Conservation (phyloP, 805 yeast genomes). For the Candida nonsorbophila region DNA sequence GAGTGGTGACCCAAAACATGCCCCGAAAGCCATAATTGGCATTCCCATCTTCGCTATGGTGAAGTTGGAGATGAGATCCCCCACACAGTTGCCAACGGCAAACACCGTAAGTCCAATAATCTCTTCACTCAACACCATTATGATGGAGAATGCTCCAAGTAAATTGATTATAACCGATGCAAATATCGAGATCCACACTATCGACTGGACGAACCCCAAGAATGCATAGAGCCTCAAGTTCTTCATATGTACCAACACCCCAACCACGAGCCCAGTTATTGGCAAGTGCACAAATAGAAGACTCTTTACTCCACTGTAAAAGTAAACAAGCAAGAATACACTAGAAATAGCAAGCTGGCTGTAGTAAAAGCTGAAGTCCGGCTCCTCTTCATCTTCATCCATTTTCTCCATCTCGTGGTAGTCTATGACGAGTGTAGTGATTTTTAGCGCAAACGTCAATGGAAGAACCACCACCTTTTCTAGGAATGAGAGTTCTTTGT, state of each 20-base stretch:
- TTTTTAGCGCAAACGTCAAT: too few species aligned
- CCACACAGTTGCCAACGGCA: slow-evolving; percentile 89
- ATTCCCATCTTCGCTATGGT: slow-evolving; percentile 78
- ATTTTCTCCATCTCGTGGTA: too few species aligned
- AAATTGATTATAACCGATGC: slow-evolving; percentile 68
- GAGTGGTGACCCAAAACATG: slow-evolving; percentile 92
- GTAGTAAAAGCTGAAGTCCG: too few species aligned
- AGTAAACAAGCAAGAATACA: too few species aligned
- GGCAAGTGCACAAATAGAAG: slow-evolving; percentile 5
- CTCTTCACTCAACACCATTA: slow-evolving; percentile 64
- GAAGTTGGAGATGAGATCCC: slow-evolving; percentile 80
- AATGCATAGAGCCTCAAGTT: slow-evolving; percentile 24
- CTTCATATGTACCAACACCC: slow-evolving; percentile 6
- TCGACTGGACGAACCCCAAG: slow-evolving; percentile 61
- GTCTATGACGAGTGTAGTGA: too few species aligned
- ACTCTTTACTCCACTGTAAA: too few species aligned
- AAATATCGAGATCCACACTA: slow-evolving; percentile 63
- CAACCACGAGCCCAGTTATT: slow-evolving; percentile 1
- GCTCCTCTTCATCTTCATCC: too few species aligned
- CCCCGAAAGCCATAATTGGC: slow-evolving; percentile 89
- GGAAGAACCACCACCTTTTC: too few species aligned
- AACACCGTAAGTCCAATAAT: slow-evolving; percentile 82
- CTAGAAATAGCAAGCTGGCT: too few species aligned
- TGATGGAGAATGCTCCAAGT: slow-evolving; percentile 54
- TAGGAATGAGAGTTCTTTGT: too few species aligned